Base-by-base conservation (phyloP, 2,329 filamentous ascomycete species). In the Uncinocarpus reesii region DNA sequence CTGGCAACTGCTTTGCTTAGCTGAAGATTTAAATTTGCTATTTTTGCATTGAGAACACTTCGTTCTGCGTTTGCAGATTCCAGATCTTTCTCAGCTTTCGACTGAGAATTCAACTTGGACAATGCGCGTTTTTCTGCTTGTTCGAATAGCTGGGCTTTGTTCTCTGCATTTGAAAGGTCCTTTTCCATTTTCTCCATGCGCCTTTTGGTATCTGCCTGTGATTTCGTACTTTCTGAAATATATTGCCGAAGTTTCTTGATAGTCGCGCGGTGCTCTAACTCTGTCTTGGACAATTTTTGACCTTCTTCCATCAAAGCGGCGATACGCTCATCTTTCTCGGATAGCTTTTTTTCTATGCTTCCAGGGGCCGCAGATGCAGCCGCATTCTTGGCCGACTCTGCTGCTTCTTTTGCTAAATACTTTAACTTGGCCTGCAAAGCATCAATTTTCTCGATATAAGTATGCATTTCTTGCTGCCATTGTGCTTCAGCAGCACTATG, bases 261-360 rank as follows among this genome's bases (percentile, higher is more conserved):
- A 3, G 83, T 81, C 4, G 79, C 79, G 52, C 90, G 75, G 54
- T 93, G 82, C 60, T 88, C 87, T 65, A 95, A 78, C 63, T 98
- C 92, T 0, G 79, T 84, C 57, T 83, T 85, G 1, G 87, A 89
- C 7, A 96, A 74, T 56, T 84, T 88, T 58, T 92, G 85, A 0
- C 93, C 92, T 69, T 98, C 92, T 57, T 94, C 83, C 74, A 98
- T 84, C 10, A 98, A 71, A 40, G 89, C 71, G 2, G 89, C 86
- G 58, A 96, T 93, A 62, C 86, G 86, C 57, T 90, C 82, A 58
- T 96, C 89, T 61, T 88, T 94, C 59, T 94, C 88, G 1, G 86
- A 84, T 11, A 96, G 65, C 60, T 85, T 88, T 63, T 83, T 86
- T 55, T 94, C 85, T 1, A 73, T 49, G 48, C 81, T 85, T 4